A percentile compares a stretch with the other conserved stretches of the same genome.
These are phyloP conservation scores for Cyberlindnera bimundalis DNA, from an alignment of 805 yeast species.

Conservation along the genomic window DNA sequence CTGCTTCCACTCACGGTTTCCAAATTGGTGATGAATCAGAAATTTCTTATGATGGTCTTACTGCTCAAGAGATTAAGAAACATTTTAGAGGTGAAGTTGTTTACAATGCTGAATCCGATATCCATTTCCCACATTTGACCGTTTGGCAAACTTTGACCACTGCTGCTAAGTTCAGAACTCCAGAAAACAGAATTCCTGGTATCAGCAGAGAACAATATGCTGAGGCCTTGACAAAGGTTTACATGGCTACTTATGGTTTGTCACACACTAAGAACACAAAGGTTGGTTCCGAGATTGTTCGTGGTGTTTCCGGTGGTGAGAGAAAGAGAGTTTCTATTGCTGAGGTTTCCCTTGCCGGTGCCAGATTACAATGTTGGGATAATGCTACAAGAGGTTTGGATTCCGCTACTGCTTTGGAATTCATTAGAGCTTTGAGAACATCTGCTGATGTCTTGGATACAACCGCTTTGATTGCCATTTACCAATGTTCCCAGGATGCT, in stretches of 20 bases:
- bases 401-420: slow-evolving; percentile 59
- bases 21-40: slow-evolving; percentile 40
- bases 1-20: slow-evolving; percentile 56
- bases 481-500: slow-evolving; percentile 55
- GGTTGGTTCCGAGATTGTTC: slow-evolving; percentile 62
- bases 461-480: slow-evolving; percentile 61
- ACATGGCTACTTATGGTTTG: slow-evolving; percentile 49
- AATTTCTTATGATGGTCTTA: slow-evolving; percentile 49
- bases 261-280: slow-evolving; percentile 58
- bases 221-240: slow-evolving; percentile 45
- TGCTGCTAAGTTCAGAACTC: slow-evolving; percentile 54
- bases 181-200: slow-evolving; percentile 51
- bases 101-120: slow-evolving; percentile 62
- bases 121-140: slow-evolving; percentile 59
- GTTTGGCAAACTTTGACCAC: slow-evolving; percentile 58
- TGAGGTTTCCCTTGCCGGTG: slow-evolving; percentile 50
- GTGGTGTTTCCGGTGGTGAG: slow-evolving; percentile 78
- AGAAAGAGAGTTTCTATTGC: slow-evolving; percentile 74
- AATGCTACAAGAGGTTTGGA: slow-evolving; percentile 66
- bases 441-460: slow-evolving; percentile 45
- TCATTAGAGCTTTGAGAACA: slow-evolving; percentile 50
- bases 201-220: slow-evolving; percentile 48
- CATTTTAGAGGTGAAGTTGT: slow-evolving; percentile 60
- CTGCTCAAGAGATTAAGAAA: slow-evolving; percentile 41
- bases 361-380: slow-evolving; percentile 51